phyloP scores from a whole-genome alignment of 2,329 filamentous ascomycete species.

The Sporothrix humicola region DNA sequence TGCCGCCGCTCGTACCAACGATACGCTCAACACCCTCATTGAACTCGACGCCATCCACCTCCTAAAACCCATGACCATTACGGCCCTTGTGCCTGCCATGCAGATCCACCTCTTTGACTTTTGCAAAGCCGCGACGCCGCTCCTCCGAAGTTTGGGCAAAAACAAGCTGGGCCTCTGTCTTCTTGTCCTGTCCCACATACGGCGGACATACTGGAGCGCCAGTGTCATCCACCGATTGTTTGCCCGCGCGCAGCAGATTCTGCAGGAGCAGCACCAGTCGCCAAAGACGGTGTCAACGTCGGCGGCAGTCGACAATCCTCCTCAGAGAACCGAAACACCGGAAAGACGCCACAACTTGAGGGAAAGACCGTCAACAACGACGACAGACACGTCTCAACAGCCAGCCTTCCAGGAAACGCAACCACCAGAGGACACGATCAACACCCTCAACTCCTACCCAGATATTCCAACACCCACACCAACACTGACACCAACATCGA shows the following conservation, averaged over 20 bases:
- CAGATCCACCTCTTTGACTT: constrained; percentile 28
- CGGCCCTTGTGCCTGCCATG: constrained; percentile 26
- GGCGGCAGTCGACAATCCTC: background rate
- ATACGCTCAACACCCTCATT: constrained; percentile 13
- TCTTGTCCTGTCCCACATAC: constrained; percentile 22
- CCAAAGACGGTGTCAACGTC: background rate
- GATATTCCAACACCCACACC: constrained; percentile 11
- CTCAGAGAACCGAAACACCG: background rate
- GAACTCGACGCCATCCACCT: constrained; percentile 27
- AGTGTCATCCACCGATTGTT: constrained; percentile 24
- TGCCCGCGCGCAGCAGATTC: constrained; percentile 14
- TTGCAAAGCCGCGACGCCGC: background rate
- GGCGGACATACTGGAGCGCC: constrained; percentile 24
- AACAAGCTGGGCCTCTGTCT: constrained; percentile 28
- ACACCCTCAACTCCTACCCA: background rate
- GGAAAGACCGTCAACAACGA: background rate
- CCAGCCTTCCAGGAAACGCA: background rate
- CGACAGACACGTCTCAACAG: background rate
- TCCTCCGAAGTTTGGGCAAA: constrained; percentile 10
- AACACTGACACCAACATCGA: background rate
- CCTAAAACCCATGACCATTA: constrained; percentile 28
- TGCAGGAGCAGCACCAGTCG: background rate
- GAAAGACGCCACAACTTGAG: background rate
- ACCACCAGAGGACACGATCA: background rate
- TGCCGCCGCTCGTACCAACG: constrained; percentile 25